These are phyloP conservation scores for Dalbergia cochinchinensis DNA, from an alignment of 306 rosid species.

Conservation along the genomic window DNA sequence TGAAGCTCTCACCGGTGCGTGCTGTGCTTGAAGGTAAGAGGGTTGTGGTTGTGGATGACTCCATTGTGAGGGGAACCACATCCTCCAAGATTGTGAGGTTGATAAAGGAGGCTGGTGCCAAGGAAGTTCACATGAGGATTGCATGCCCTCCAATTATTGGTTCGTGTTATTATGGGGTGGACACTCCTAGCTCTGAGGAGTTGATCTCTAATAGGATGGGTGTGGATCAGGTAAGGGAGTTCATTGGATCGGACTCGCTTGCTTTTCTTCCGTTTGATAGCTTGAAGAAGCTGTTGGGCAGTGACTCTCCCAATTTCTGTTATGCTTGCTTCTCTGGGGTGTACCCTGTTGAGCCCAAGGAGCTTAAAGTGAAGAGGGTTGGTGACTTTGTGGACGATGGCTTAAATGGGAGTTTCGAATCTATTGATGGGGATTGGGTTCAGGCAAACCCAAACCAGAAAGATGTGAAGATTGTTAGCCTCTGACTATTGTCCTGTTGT, in stretches of 20 bases:
- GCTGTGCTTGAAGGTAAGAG: conserved; percentile 85
- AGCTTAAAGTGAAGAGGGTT: conserved; percentile 64
- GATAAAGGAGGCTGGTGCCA: conserved; percentile 86
- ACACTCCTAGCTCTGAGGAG: conserved; percentile 84
- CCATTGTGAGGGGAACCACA: conserved; percentile 90
- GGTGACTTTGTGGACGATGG: conserved; percentile 78
- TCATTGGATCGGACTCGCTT: conserved; percentile 82
- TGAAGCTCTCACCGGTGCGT: conserved; percentile 71
- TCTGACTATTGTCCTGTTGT: conserved; percentile 27
- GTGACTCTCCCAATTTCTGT: conserved; percentile 64
- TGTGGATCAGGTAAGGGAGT: conserved; percentile 72
- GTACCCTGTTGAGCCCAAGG: conserved; percentile 78
- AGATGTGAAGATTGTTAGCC: conserved; percentile 32
- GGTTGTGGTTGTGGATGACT: conserved; percentile 94
- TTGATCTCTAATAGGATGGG: conserved; percentile 81
- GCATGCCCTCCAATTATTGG: conserved; percentile 83
- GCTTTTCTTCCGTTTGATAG: conserved; percentile 76
- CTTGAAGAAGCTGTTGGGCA: conserved; percentile 54
- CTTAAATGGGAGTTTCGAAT: conserved; percentile 61
- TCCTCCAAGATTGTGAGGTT: conserved; percentile 85
- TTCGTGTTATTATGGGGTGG: conserved; percentile 89
- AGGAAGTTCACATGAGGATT: conserved; percentile 91
- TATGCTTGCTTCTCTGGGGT: conserved; percentile 85
- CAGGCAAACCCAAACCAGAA: conserved; percentile 52
- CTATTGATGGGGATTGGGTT: conserved; percentile 73